Evolutionary conservation across 2,329 filamentous ascomycete species (phyloP), one percentile per base, ranked within the genome.

Genomic region (Hypomyces perniciosus): DNA sequence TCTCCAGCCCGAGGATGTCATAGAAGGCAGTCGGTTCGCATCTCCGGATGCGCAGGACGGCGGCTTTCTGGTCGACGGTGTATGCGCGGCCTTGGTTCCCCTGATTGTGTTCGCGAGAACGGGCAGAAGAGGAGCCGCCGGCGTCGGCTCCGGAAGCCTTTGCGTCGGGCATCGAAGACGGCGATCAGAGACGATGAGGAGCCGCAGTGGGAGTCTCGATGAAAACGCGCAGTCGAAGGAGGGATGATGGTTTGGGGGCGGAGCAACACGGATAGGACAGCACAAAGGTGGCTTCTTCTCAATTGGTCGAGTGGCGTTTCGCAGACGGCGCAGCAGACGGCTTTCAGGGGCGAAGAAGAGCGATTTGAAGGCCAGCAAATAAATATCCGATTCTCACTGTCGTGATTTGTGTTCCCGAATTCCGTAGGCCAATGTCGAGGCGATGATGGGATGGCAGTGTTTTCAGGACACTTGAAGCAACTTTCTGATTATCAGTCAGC

Each of bases 1-100:
- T 71, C 56, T 86, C 83, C 44, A 96, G 72, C 26, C 84, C 84
- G 31, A 99, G 74, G 60, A 99, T 97, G 67, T 97, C 93, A 74
- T 99, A 99, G 71, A 95, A 99, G 13, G 89, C 89, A 4, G 90
- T 96, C 26, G 87, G 74, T 37, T 79, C 77, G 72, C 93, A 99
- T 73, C 80, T 82, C 58, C 88, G 84, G 66, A 99, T 93, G 58
- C 93, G 83, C 61, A 95, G 74, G 31, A 99, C 93, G 28, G 92
- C 92, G 2, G 88, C 85, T 68, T 95, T 93, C 66, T 99, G 93
- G 61, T 96, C 91, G 30, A 81, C 76, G 1, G 93, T 99, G 71
- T 84, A 96, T 65, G 87, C 80, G 60, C 88, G 84, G 53, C 82
- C 82, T 59, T 85, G 81, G 68, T 85, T 86, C 58, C 86, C 86